Percentiles rank a stretch among this genome's conserved stretches.
These are phyloP conservation scores for Herpetospermum pedunculosum DNA, from an alignment of 306 rosid species.

Conservation along the genomic window DNA sequence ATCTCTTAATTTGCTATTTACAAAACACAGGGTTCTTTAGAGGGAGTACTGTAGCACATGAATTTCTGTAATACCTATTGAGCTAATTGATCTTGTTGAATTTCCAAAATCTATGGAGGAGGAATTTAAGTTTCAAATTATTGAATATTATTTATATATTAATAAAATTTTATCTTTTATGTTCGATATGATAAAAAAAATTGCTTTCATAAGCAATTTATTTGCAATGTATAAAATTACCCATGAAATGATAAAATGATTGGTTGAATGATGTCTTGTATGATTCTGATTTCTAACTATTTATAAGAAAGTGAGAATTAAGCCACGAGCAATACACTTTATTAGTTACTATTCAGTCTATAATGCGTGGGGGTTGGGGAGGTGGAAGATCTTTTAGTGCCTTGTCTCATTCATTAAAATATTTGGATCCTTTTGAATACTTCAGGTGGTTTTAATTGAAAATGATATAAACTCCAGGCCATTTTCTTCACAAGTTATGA, in stretches of 20 bases:
- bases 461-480: constrained; percentile 92
- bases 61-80: neutral
- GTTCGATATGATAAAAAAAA: neutral
- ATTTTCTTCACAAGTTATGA: constrained; percentile 83
- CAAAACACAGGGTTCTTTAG: neutral
- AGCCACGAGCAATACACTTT: neutral
- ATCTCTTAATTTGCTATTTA: neutral
- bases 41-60: no score
- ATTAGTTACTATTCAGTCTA: neutral
- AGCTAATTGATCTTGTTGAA: neutral
- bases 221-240: neutral
- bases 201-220: neutral
- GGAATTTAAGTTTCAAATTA: neutral
- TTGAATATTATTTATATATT: neutral
- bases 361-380: neutral
- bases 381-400: neutral
- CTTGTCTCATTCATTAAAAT: neutral
- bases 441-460: constrained; percentile 94
- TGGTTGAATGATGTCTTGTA: neutral
- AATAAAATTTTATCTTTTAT: neutral
- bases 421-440: constrained; percentile 12
- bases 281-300: neutral
- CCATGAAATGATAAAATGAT: neutral
- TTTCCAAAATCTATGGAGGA: neutral
- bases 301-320: neutral